Evolutionary conservation across 176 grass and related monocot genomes (phyloP), one percentile per base, ranked within the genome.

Genomic region (Oryza longistaminata): DNA sequence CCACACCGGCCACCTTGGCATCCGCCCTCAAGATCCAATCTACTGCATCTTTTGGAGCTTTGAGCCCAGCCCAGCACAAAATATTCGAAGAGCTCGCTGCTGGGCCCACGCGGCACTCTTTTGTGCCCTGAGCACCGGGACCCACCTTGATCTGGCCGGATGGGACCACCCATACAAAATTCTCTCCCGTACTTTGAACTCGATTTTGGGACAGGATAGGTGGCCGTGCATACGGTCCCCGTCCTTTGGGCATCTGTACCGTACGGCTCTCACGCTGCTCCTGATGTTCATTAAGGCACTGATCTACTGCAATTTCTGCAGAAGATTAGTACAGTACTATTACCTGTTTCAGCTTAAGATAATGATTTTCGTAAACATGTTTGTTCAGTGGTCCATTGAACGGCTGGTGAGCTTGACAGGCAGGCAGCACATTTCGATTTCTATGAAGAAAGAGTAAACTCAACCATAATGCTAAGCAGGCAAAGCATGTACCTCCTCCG

Each of bases 1-100:
- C 31, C 81, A 67, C 83, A 49, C 83, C 55, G 21, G 21, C 55
- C 83, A 67, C 76, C 76, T 74, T 81, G 73, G 46, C 50, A 66
- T 71, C 29, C 49, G 65, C 35, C 65, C 77, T 37, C 25, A 35
- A 80, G 87, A 80, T 85, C 87, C 82, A 74, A 84, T 84, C 75
- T 60, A 64, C 58, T 43, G 52, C 11, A 7, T 53, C 87, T 60
- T 68, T 73, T 84, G 75, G 69, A 76, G 52, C 52, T 73, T 50
- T 21, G 70, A 31, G 29, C 27, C 60, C 27, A 9, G 16, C 16
- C 24, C 31, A 19, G 7, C 22, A 13, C 16, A 6, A 11, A 5
- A 11, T 1, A 34, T 15, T 4, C 17, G 5, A 35, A 42, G 3
- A 43, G 21, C 68, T 58, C 52, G 6, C 61, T 39, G 8, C 25